Percentiles rank a stretch among this genome's conserved stretches.
These are phyloP conservation scores for Inonotus obliquus DNA, from an alignment of 1,284 basidiomycete genomes.

Conservation along the genomic window DNA sequence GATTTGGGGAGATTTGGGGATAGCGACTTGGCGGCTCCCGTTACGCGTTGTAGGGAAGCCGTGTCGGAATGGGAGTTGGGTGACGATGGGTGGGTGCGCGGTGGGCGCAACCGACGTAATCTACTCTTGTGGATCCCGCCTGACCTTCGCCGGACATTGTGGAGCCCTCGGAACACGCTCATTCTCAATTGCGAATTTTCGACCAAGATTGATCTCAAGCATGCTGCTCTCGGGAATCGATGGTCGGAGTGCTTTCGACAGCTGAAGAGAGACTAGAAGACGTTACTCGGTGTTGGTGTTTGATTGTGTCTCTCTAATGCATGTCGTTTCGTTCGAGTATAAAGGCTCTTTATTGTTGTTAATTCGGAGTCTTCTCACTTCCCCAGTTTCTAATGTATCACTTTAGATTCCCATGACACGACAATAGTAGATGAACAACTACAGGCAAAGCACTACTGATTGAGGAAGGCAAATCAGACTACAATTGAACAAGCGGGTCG, in stretches of 20 bases:
- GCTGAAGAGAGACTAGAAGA: too few relatives aligned
- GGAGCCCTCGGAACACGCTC: background rate
- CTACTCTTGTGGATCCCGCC: conserved; percentile 6
- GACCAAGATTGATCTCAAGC: background rate
- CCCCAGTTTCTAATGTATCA: too few relatives aligned
- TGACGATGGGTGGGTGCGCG: background rate
- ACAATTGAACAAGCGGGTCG: too few relatives aligned
- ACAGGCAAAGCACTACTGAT: too few relatives aligned
- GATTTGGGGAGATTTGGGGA: background rate
- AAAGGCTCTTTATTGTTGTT: too few relatives aligned
- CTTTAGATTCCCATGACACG: too few relatives aligned
- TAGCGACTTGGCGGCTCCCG: background rate
- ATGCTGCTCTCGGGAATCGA: background rate
- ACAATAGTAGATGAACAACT: too few relatives aligned
- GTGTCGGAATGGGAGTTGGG: background rate
- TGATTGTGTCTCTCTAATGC: too few relatives aligned
- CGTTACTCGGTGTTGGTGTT: too few relatives aligned
- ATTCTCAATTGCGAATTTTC: background rate
- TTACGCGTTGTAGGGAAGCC: background rate
- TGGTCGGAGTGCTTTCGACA: background rate
- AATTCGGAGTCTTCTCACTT: too few relatives aligned
- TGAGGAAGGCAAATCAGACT: too few relatives aligned
- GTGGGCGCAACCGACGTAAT: background rate
- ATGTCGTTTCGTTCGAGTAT: too few relatives aligned
- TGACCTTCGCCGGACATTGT: background rate